phyloP scores from a whole-genome alignment of 73 alveolate species.

The Breviolum minutum region DNA sequence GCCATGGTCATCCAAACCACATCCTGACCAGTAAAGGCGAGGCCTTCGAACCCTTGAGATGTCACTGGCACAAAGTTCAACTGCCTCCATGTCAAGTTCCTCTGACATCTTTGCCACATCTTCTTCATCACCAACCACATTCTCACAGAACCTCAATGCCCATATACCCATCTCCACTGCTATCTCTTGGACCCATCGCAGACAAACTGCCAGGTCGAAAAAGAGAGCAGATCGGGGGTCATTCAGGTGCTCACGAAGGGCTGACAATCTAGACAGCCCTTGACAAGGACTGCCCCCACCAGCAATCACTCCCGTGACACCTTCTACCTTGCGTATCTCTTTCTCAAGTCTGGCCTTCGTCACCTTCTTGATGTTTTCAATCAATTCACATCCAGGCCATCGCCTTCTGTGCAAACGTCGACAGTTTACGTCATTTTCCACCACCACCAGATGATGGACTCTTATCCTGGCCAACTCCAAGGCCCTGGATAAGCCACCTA shows the following conservation, averaged over 20 bases:
- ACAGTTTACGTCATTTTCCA: neutral
- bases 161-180: neutral
- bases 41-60: neutral
- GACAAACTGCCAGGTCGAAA: neutral
- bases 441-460: neutral
- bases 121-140: neutral
- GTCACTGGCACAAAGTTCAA: neutral
- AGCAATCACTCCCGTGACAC: neutral
- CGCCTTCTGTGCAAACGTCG: neutral
- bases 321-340: neutral
- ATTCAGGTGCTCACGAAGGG: neutral
- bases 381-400: neutral
- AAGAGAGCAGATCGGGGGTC: neutral
- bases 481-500: neutral
- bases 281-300: slow-evolving; percentile 5
- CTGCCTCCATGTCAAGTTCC: neutral
- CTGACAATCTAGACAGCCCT: neutral
- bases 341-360: neutral
- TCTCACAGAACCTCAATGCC: neutral
- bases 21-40: neutral
- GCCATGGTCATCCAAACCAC: neutral
- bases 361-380: neutral
- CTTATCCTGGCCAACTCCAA: neutral
- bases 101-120: neutral
- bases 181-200: neutral